Base-by-base conservation (phyloP, 768 basidiomycete genomes). In the Tulasnella sp. region DNA sequence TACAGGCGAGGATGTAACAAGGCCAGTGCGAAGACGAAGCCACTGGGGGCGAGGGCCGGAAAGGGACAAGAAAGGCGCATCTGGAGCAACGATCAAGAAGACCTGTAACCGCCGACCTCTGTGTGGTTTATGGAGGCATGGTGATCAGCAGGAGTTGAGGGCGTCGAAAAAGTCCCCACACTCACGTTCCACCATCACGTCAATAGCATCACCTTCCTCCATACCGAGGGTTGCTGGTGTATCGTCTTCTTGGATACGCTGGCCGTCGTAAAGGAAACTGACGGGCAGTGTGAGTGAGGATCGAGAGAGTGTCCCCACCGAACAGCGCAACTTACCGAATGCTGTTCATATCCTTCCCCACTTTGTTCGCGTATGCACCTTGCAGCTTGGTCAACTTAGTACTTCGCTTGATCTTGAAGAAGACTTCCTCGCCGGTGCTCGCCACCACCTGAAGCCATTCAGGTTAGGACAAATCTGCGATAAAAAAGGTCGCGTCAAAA, bases 331-430 rank as follows among this genome's bases (percentile, higher is more conserved):
- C 91, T 80, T 79, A 97, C 95, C 95, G 91, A 81, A 97, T 96
- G 81, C 90, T 92, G 79, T 81, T 79, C 25, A 94, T 91, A 79
- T 96, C 94, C 83, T 95, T 95, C 76, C 95, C 95, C 19, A 97
- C 94, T 81, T 96, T 95, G 82, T 86, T 89, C 75, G 95, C 95
- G 83, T 97, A 97, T 64, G 95, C 95, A 78, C 89, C 92, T 82
- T 95, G 93, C 34, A 97, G 88, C 85, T 97, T 97, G 86, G 90
- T 92, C 80, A 97, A 84, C 85, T 92, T 95, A 64, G 95, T 96
- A 83, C 88, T 92, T 81, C 91, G 89, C 85, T 96, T 97, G 85
- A 97, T 96, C 88, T 97, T 97, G 88, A 97, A 97, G 84, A 92
- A 97, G 36, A 97, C 93, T 82, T 96, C 94, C 40, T 96, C 93